Conservation (phyloP, 108 stramenopile species). For the Cyclostephanos invisitatus region DNA sequence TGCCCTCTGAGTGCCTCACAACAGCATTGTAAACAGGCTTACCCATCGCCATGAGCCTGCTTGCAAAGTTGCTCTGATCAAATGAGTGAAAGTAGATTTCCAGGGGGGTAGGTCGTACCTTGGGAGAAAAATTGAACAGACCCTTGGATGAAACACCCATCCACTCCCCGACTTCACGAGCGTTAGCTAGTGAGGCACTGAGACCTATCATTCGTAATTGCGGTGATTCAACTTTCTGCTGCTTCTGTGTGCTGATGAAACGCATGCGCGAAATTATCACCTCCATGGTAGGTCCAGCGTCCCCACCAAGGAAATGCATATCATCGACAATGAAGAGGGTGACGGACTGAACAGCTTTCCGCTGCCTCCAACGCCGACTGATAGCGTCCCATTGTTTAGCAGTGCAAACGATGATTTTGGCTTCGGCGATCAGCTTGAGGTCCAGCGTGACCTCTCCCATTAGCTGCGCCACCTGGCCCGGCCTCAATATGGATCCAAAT, state of each 20-base stretch:
- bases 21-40: conserved; percentile 94
- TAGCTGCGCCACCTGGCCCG: conserved; percentile 67
- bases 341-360: conserved; percentile 91
- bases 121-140: conserved; percentile 95
- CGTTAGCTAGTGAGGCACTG: conserved; percentile 94
- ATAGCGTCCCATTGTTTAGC: conserved; percentile 92
- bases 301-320: conserved; percentile 94
- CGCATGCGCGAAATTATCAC: conserved; percentile 96
- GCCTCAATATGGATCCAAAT: conserved; percentile 79
- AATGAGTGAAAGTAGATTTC: conserved; percentile 95
- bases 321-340: conserved; percentile 95
- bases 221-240: conserved; percentile 46
- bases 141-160: conserved; percentile 89
- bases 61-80: conserved; percentile 91
- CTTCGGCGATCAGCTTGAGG: conserved; percentile 71
- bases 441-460: conserved; percentile 93
- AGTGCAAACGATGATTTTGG: conserved; percentile 83
- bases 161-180: conserved; percentile 98
- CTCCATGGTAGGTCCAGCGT: conserved; percentile 90
- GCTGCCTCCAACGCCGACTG: conserved; percentile 93
- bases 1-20: conserved; percentile 68
- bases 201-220: conserved; percentile 90
- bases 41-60: conserved; percentile 94
- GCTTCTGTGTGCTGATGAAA: conserved; percentile 80
- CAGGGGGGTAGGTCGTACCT: conserved; percentile 90